A percentile compares a stretch with the other conserved stretches of the same genome.
Evolutionary conservation across 805 yeast genomes (phyloP).

Genomic region (Candida adriatica): DNA sequence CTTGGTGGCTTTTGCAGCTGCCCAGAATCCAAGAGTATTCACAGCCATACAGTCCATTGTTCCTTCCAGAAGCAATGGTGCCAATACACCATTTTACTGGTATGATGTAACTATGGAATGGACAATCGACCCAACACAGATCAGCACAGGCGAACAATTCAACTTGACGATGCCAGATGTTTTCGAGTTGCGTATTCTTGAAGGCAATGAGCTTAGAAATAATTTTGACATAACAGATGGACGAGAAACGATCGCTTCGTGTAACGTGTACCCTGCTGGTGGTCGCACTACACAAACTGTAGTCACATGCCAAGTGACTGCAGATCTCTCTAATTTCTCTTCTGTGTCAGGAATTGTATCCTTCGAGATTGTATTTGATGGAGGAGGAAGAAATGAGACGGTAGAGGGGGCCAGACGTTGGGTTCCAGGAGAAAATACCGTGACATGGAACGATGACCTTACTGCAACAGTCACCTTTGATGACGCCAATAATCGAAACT

Average conservation of each 20-base stretch:
- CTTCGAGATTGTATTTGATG: constrained; percentile 9
- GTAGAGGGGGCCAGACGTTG: constrained; percentile 7
- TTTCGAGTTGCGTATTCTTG: constrained; percentile 9
- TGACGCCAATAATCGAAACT: not conserved
- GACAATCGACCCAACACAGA: constrained; percentile 5
- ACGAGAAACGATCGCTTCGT: constrained; percentile 9
- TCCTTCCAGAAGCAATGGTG: not conserved
- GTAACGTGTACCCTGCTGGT: constrained; percentile 10
- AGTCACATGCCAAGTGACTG: constrained; percentile 5
- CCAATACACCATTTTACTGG: not conserved
- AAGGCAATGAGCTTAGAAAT: constrained; percentile 1
- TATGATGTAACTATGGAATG: constrained; percentile 4
- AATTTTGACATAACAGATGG: constrained; percentile 8
- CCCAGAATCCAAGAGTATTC: too few relatives aligned
- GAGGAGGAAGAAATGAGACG: constrained; percentile 9
- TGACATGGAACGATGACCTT: constrained; percentile 12
- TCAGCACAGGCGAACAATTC: constrained; percentile 13
- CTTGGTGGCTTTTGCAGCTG: too few relatives aligned
- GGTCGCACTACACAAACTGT: constrained; percentile 4
- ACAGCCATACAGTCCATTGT: too few relatives aligned
- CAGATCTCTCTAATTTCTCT: constrained; percentile 1
- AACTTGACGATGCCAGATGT: constrained; percentile 12
- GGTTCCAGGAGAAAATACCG: constrained; percentile 9
- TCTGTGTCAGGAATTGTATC: constrained; percentile 5
- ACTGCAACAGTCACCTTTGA: constrained; percentile 1